Base-by-base conservation (phyloP, 108 stramenopile genomes). In the Nitzschia palea region DNA sequence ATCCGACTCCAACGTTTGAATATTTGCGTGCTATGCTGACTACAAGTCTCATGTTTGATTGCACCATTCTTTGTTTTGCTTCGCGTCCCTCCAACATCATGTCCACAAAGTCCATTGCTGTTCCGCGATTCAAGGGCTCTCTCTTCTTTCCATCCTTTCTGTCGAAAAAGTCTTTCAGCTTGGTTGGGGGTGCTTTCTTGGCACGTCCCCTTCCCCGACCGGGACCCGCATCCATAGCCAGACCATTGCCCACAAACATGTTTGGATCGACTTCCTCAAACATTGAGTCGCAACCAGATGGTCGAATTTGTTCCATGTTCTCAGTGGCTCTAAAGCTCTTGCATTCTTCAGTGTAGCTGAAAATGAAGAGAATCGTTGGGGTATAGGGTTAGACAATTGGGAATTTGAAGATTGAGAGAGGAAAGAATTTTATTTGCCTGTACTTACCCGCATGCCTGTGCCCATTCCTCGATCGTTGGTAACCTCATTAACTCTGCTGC, bases 31-130 rank as follows among this genome's bases (percentile, higher is more conserved):
- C 86, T 68, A 97, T 97, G 56, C 89, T 90, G 3, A 98, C 84
- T 18, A 96, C 98, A 25, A 98, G 78, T 28, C 96, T 67, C 88
- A 97, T 90, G 60, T 98, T 98, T 48, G 88, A 87, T 51, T 88
- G 81, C 23, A 98, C 87, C 95, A 98, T 97, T 20, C 73, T 65
- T 64, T 87, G 88, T 58, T 96, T 96, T 10, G 97, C 94, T 50
- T 87, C 86, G 43, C 78, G 79, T 9, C 77, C 84, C n/a, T 69
- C 76, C 2, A 87, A 43, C 74, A 95, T 80, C 80, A 90, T 85
- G 35, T 87, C 87, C 8, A 88, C 73, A 53, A 93, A 93, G 48
- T 90, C 73, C 20, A 76, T 59, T 0, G 74, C 79, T 1, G 89
- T 85, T 18, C 92, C 92, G 4, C 78, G 58, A 63, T 92, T 92